Evolutionary conservation across 2,329 filamentous ascomycete genomes (phyloP).

Genomic region (Botryotinia convoluta): DNA sequence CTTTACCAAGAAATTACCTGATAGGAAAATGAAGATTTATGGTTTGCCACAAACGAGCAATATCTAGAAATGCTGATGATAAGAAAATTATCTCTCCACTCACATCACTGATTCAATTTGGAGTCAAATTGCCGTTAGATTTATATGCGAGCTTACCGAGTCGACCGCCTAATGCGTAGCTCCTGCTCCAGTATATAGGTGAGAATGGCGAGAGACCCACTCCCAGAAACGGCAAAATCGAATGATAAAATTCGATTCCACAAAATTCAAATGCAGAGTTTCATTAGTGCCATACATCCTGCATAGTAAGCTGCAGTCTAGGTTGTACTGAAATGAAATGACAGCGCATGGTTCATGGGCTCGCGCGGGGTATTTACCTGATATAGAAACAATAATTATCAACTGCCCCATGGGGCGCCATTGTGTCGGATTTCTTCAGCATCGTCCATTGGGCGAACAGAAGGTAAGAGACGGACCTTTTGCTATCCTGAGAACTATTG

Average conservation of each 20-base stretch:
- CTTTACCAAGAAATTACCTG: background rate
- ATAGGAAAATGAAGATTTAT: background rate
- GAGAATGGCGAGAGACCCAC: background rate
- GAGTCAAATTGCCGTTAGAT: background rate
- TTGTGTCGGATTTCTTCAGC: background rate
- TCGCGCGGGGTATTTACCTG: background rate
- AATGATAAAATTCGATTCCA: background rate
- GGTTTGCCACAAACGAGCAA: background rate
- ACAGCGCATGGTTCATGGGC: conserved; percentile 4
- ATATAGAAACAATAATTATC: background rate
- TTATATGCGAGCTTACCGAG: background rate
- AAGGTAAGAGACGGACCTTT: background rate
- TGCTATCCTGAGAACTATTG: background rate
- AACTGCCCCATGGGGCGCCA: conserved; percentile 2
- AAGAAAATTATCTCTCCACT: background rate
- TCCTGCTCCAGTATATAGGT: background rate
- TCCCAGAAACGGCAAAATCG: background rate
- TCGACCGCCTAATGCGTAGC: background rate
- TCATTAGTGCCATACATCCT: conserved; percentile 7
- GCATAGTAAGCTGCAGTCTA: background rate
- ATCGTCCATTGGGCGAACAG: conserved; percentile 5
- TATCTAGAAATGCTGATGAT: background rate
- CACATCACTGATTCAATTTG: background rate
- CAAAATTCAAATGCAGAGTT: background rate
- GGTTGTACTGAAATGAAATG: background rate